phyloP scores from a whole-genome alignment of 2,329 filamentous ascomycete genomes.

The Neonectria faginata region DNA sequence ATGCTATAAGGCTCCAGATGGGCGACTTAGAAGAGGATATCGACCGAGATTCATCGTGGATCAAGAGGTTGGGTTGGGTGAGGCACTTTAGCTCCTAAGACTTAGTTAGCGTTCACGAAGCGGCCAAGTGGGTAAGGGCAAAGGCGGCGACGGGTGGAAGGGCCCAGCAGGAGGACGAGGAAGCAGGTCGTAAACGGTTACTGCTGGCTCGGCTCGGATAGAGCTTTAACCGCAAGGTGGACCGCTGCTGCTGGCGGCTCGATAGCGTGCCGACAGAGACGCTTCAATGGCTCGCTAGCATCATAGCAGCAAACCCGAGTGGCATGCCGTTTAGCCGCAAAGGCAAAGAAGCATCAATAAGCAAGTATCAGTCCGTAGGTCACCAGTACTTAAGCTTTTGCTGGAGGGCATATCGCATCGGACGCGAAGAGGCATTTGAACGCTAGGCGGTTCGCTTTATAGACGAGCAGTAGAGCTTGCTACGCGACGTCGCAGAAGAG shows the following conservation, averaged over 20 bases:
- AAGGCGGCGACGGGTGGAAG: no score
- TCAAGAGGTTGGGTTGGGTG: no score
- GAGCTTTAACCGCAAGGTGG: constrained; percentile 20
- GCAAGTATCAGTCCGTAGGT: neutral
- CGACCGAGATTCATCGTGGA: no score
- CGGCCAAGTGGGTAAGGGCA: no score
- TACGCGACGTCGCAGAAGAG: no score
- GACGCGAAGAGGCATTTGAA: neutral
- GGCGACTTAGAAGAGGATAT: no score
- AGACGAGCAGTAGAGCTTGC: neutral
- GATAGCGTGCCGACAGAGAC: neutral
- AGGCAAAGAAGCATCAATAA: neutral
- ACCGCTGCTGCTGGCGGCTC: constrained; percentile 3
- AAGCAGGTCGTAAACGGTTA: no score
- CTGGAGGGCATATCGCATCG: neutral
- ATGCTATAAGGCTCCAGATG: no score
- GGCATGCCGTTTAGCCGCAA: neutral
- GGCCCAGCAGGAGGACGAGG: no score
- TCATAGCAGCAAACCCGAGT: neutral
- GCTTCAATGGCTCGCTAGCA: neutral
- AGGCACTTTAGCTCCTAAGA: no score
- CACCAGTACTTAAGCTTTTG: neutral
- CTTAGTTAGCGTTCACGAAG: no score
- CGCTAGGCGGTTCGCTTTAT: neutral
- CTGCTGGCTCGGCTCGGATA: neutral